These are phyloP conservation scores for Ottelia alismoides DNA, from an alignment of 106 monocot genomes.

Conservation along the genomic window DNA sequence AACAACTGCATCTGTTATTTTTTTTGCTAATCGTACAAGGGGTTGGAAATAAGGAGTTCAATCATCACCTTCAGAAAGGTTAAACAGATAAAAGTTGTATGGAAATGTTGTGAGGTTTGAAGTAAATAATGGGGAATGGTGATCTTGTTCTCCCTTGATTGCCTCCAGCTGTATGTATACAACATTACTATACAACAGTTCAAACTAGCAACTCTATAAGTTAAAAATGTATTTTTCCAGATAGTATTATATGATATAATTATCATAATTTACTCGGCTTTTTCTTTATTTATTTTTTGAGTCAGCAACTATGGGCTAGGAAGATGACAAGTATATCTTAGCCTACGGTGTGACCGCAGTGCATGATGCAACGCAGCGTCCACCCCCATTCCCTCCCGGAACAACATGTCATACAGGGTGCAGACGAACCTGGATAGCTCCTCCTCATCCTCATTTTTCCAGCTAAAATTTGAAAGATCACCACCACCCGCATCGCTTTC, in stretches of 20 bases:
- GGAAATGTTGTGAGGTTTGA: too few relatives aligned
- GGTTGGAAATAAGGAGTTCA: too few relatives aligned
- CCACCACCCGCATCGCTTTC: constrained; percentile 54
- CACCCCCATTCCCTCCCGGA: constrained; percentile 56
- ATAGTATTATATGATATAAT: not conserved
- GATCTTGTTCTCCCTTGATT: too few relatives aligned
- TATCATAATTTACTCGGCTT: not conserved
- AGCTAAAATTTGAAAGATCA: constrained; percentile 8
- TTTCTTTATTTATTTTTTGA: not conserved
- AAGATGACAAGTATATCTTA: constrained; percentile 80
- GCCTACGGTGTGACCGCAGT: constrained; percentile 46
- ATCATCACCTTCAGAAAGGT: too few relatives aligned
- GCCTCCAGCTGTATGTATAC: too few relatives aligned
- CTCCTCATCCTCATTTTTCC: constrained; percentile 58
- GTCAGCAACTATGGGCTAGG: constrained; percentile 22
- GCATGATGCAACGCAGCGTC: constrained; percentile 64
- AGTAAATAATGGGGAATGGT: too few relatives aligned
- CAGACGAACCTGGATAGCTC: constrained; percentile 67
- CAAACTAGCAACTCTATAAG: too few relatives aligned
- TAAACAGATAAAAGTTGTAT: too few relatives aligned
- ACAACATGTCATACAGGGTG: constrained; percentile 58
- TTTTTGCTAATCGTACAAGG: too few relatives aligned
- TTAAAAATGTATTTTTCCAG: too few relatives aligned
- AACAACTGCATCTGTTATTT: too few relatives aligned
- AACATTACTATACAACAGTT: too few relatives aligned